Evolutionary conservation across 2,329 filamentous ascomycete genomes (phyloP), one percentile per base, ranked within the genome.

Genomic region (Monilinia laxa): DNA sequence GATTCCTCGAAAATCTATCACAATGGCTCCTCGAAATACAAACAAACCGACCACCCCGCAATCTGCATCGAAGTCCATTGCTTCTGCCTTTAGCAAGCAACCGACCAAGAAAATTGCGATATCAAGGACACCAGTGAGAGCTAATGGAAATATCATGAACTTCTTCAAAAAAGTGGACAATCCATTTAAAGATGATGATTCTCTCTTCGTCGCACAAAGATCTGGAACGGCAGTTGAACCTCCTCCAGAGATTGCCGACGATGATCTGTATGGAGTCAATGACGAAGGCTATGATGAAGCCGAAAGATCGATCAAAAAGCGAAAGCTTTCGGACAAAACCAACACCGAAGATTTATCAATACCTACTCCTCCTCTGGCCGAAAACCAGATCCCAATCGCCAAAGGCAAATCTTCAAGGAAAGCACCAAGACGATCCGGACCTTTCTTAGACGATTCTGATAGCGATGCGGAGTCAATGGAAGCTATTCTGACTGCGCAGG

Each of bases 401-500:
- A 28, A 35, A 14, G 18, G 16, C 6, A 40, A 55, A 25, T 38
- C 47, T 9, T 51, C 31, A 42, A 55, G 28, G 5, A 76, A 71
- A 67, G 72, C 70, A 62, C 64, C 68, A 49, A 71, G 71, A 69
- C 73, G 76, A 67, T 81, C 77, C 66, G 87, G 86, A 0, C 89
- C 89, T 0, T 93, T 93, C 71, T 75, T 93, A 52, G 85, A 90
- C 67, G 89, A 92, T 68, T 92, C 90, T 0, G 85, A 87, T 59
- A 84, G 81, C 62, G 86, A 84, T 57, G 78, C 78, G 23, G 80
- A 81, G 28, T 31, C 64, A 18, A 67, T 70, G 5, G 68, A 66
- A 62, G 56, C 55, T 9, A n/a, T 54, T 4, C 38, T 38, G 14
- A 25, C 20, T 20, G 14, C 14, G 28, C 16, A 51, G 23, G 28